Evolutionary conservation across 108 stramenopile species (phyloP).

Genomic region (Skeletonema menzelii): DNA sequence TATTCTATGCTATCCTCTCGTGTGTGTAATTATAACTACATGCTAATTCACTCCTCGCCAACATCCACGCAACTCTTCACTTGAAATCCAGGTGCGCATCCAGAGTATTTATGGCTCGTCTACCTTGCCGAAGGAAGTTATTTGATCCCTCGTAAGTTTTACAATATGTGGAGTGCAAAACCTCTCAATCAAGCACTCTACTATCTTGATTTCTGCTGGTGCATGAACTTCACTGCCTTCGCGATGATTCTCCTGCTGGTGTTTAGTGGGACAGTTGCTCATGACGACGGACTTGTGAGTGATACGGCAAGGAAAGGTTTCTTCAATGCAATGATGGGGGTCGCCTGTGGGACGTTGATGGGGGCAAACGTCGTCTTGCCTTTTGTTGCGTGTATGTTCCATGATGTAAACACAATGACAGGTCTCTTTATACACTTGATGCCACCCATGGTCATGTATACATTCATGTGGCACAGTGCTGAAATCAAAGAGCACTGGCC

Average conservation of each 20-base stretch:
- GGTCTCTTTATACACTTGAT: constrained; percentile 61
- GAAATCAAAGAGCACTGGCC: constrained; percentile 51
- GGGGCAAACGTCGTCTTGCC: constrained; percentile 51
- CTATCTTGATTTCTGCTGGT: constrained; percentile 65
- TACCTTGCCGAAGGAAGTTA: constrained; percentile 41
- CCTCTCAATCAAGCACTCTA: constrained; percentile 54
- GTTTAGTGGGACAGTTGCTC: background rate
- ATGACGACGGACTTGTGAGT: constrained; percentile 9
- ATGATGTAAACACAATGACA: constrained; percentile 55
- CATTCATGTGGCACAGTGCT: constrained; percentile 48
- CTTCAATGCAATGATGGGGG: constrained; percentile 45
- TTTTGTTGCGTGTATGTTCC: constrained; percentile 61
- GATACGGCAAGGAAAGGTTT: constrained; percentile 14
- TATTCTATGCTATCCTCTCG: background rate
- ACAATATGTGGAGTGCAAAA: constrained; percentile 35
- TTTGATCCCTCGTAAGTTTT: constrained; percentile 42
- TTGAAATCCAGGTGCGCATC: constrained; percentile 28
- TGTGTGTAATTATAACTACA: background rate
- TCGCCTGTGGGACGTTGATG: constrained; percentile 51
- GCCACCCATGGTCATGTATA: constrained; percentile 62
- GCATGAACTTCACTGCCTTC: constrained; percentile 46
- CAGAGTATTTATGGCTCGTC: constrained; percentile 57
- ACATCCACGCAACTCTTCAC: background rate
- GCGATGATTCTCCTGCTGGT: constrained; percentile 19
- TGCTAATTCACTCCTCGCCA: background rate